Base-by-base conservation (phyloP, 1,139 yeast species). In the Taphrina sp. region DNA sequence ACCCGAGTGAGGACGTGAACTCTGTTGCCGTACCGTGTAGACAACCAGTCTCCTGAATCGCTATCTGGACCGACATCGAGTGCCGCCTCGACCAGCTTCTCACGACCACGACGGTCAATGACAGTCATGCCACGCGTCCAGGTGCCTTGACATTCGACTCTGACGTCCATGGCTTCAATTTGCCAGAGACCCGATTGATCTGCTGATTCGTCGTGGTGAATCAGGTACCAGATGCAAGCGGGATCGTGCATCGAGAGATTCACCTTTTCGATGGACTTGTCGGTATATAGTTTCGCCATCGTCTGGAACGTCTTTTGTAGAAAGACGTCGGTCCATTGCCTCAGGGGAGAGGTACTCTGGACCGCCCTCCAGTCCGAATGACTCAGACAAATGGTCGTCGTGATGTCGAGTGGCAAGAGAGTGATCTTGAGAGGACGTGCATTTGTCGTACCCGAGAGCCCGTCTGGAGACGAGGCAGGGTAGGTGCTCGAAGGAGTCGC, bases 321-420 rank as follows among this genome's bases (percentile, higher is more conserved):
- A 74, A 74, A 73, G 7, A 64, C 64, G 2, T 61, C 45, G 56
- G 67, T 62, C 75, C 75, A 72, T 17, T 60, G 51, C 3, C 69
- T 67, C 37, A 72, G 64, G 16, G 61, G 35, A 34, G 61, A 53
- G 31, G 49, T 47, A 24, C 61, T 60, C 34, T 65, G 64, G 28
- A 63, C 68, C 10, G 33, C 39, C n/a, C 56, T 43, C 61, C 60
- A 58, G 16, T 22, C 39, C 7, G 52, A 41, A 47, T 66, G 66
- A 28, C 55, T 46, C 20, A 73, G 60, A 5, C 52, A 56, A 58
- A 73, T 74, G 52, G 61, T 59, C 42, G 63, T 62, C 5, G 76
- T 73, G 42, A 72, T 63, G 55, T 73, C 76, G 22, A 73, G 64
- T 5, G 76, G 75, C 61, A 72, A 65, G 19, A 73, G 49, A 5